A percentile compares a stretch with the other conserved stretches of the same genome.
Conservation (phyloP, 495 filamentous ascomycete species). For the Penicillium turbatum region DNA sequence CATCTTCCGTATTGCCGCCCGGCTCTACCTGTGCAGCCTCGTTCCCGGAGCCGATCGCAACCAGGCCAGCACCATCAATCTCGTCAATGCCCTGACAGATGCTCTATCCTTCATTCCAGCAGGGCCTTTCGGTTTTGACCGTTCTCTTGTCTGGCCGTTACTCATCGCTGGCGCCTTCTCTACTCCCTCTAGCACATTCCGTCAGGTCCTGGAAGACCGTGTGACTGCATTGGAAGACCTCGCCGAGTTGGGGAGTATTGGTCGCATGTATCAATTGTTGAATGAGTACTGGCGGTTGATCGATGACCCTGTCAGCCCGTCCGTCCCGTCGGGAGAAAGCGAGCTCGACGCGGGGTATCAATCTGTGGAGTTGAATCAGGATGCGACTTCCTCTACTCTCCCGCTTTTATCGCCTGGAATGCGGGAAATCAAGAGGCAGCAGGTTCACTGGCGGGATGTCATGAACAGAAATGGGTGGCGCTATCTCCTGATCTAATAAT, state of each 20-base stretch:
- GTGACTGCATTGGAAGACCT: slow-evolving; percentile 66
- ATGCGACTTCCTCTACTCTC: not conserved
- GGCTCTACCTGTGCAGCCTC: slow-evolving; percentile 91
- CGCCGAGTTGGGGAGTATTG: slow-evolving; percentile 78
- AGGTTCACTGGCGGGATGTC: slow-evolving; percentile 88
- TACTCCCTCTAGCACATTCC: slow-evolving; percentile 64
- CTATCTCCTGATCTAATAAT: slow-evolving; percentile 75
- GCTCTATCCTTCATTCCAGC: slow-evolving; percentile 74
- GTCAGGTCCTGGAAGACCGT: slow-evolving; percentile 68
- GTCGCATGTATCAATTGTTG: slow-evolving; percentile 72
- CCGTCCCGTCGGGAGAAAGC: slow-evolving; percentile 26
- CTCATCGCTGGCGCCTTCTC: slow-evolving; percentile 79
- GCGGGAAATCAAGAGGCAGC: slow-evolving; percentile 38
- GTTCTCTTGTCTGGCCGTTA: slow-evolving; percentile 87
- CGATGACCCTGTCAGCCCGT: slow-evolving; percentile 45
- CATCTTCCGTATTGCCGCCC: slow-evolving; percentile 85
- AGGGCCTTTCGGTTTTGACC: slow-evolving; percentile 79
- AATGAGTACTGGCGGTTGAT: slow-evolving; percentile 76
- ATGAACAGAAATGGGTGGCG: slow-evolving; percentile 92
- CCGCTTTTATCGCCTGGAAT: not conserved
- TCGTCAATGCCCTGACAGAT: slow-evolving; percentile 68
- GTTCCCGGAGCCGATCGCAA: slow-evolving; percentile 79
- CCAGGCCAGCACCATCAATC: slow-evolving; percentile 62
- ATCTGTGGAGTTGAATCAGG: not conserved
- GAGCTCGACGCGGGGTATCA: not conserved